phyloP scores from a whole-genome alignment of 2,329 filamentous ascomycete genomes.

The Leptodontidium sp. region DNA sequence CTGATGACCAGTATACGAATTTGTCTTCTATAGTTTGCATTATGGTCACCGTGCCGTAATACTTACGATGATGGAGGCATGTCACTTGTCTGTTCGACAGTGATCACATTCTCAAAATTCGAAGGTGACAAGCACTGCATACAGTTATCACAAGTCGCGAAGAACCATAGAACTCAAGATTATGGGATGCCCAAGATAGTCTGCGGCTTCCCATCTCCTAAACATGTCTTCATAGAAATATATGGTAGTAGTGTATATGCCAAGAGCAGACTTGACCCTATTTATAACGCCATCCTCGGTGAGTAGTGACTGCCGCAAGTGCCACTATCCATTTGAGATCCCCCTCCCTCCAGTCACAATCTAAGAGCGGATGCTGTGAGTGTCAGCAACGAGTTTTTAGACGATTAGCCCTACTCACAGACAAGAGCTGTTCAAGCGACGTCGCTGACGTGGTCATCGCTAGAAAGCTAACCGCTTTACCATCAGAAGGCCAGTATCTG shows the following conservation, averaged over 20 bases:
- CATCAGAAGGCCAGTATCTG: slow-evolving; percentile 15
- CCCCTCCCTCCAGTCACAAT: slow-evolving; percentile 13
- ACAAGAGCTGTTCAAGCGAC: slow-evolving; percentile 19
- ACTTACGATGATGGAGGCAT: no score
- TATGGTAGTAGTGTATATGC: not conserved
- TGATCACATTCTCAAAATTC: no score
- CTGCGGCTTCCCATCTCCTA: no score
- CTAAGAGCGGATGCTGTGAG: slow-evolving; percentile 16
- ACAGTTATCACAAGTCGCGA: no score
- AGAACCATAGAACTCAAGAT: no score
- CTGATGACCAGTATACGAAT: no score
- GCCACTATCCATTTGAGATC: slow-evolving; percentile 20
- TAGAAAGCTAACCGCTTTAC: slow-evolving; percentile 18
- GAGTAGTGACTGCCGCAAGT: slow-evolving; percentile 15
- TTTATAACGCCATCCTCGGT: slow-evolving; percentile 20
- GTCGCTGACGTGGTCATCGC: slow-evolving; percentile 22
- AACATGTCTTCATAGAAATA: not conserved
- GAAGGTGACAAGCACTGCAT: no score
- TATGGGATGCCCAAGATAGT: no score
- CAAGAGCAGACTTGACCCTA: slow-evolving; percentile 6
- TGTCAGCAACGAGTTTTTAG: slow-evolving; percentile 9
- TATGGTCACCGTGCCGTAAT: no score
- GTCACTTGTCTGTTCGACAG: no score
- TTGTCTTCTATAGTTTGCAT: no score
- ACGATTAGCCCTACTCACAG: slow-evolving; percentile 1